phyloP scores from a whole-genome alignment of 805 yeast species.

The Sugiyamaella boreocaroliniensis region DNA sequence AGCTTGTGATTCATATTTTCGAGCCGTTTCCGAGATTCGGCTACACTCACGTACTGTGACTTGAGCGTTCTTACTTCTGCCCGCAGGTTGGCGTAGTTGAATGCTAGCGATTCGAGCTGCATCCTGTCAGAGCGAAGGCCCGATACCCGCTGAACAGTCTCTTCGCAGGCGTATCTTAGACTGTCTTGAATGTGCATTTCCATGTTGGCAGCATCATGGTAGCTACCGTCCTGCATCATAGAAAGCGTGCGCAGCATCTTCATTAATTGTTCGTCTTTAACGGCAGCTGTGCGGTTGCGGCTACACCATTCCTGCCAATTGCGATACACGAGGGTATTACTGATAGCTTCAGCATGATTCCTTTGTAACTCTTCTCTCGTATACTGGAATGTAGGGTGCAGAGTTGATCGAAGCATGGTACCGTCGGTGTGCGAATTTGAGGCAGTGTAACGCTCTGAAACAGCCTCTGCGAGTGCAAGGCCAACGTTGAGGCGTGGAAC shows the following conservation, averaged over 20 bases:
- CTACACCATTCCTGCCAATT: slow-evolving; percentile 7
- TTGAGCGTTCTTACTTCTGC: slow-evolving; percentile 10
- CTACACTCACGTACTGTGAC: slow-evolving; percentile 6
- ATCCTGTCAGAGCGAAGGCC: not conserved
- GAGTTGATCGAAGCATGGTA: not conserved
- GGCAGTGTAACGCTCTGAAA: no score
- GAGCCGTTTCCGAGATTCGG: not conserved
- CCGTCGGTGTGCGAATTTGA: no score
- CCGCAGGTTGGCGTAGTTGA: slow-evolving; percentile 5
- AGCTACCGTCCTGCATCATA: slow-evolving; percentile 26
- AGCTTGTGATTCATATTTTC: slow-evolving; percentile 7
- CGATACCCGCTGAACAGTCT: not conserved
- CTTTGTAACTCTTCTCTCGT: slow-evolving; percentile 22
- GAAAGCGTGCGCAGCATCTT: slow-evolving; percentile 20
- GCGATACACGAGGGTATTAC: slow-evolving; percentile 19
- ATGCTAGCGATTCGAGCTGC: not conserved
- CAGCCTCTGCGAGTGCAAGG: no score
- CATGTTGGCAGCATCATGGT: slow-evolving; percentile 22
- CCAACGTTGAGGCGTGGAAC: no score
- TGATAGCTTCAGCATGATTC: slow-evolving; percentile 24
- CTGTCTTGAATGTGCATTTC: slow-evolving; percentile 8
- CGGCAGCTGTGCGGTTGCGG: slow-evolving; percentile 2
- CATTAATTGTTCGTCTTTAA: slow-evolving; percentile 12
- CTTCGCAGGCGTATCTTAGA: slow-evolving; percentile 5
- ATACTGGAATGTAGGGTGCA: no score